Base-by-base conservation (phyloP, 2,329 filamentous ascomycete species). In the Fusarium tricinctum region DNA sequence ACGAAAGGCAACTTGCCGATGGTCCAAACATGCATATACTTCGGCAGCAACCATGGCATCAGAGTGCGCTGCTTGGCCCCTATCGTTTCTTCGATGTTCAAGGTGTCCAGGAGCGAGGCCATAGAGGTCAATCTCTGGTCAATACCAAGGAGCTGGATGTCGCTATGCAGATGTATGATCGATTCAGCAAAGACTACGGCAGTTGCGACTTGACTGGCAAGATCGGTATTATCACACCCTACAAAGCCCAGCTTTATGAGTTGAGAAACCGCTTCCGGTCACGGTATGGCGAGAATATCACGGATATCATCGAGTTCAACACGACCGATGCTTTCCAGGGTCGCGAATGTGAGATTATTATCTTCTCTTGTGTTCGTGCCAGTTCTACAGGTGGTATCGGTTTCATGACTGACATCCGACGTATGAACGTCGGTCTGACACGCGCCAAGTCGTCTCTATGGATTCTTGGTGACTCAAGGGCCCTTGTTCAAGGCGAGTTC, bases 381-480 rank as follows among this genome's bases (percentile, higher is more conserved):
- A 95, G 92, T 30, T 88, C 92, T n/a, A 92, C 91, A 9, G 92
- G 92, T n/a, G 94, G 95, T 74, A 97, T 99, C 75, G 96, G 96
- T 85, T 99, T 99, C 88, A 91, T 99, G 87, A 92, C 93, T 55
- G 96, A 99, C 78, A 97, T 99, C 76, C 90, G 96, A 61, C 95
- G 96, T 85, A 98, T 99, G 97, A 99, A 99, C 79, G 96, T 99
- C 75, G 96, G 96, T 82, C 85, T 99, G 63, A 99, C 96, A 22
- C 91, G 96, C 84, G 97, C 96, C 7, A 97, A 97, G 79, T 97
- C 93, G 12, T 97, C 95, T 33, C 86, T 99, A 12, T 99, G 95
- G 92, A 95, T 99, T 59, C 86, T 99, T 26, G 96, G 96, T 70
- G 97, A 98, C 79, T 96, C 96, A 0, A 86, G 91, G 58, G 93